phyloP scores from a whole-genome alignment of 2,329 filamentous ascomycete species.

The Akanthomyces muscarius region DNA sequence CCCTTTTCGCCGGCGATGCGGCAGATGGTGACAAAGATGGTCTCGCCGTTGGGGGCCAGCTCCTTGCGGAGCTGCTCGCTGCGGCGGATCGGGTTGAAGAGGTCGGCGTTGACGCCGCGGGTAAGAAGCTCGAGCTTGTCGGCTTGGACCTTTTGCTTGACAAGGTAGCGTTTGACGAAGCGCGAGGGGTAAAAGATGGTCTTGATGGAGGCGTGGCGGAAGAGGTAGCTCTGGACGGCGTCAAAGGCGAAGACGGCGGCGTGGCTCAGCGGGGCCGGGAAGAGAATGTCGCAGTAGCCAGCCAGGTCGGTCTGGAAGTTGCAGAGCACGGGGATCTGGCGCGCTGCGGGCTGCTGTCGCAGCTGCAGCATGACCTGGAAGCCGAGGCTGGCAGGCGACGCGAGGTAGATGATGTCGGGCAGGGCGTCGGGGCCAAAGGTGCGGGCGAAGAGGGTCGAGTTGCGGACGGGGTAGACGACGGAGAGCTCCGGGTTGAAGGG shows the following conservation, averaged over 20 bases:
- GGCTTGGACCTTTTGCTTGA: slow-evolving; percentile 50
- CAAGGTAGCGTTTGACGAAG: slow-evolving; percentile 59
- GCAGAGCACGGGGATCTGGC: slow-evolving; percentile 57
- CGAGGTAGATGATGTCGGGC: slow-evolving; percentile 66
- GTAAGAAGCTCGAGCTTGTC: slow-evolving; percentile 58
- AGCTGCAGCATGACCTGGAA: slow-evolving; percentile 70
- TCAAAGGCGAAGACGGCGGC: slow-evolving; percentile 60
- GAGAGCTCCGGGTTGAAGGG: slow-evolving; percentile 70
- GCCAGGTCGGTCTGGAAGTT: slow-evolving; percentile 71
- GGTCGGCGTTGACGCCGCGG: slow-evolving; percentile 60
- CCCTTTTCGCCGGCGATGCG: slow-evolving; percentile 68
- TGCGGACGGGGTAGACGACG: slow-evolving; percentile 64
- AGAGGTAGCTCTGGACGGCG: slow-evolving; percentile 62
- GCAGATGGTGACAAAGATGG: slow-evolving; percentile 63
- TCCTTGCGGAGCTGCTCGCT: slow-evolving; percentile 48
- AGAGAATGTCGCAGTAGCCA: slow-evolving; percentile 66
- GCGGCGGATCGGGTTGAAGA: slow-evolving; percentile 54
- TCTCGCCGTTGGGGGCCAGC: slow-evolving; percentile 58
- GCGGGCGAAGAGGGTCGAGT: slow-evolving; percentile 55
- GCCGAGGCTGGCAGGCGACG: slow-evolving; percentile 64
- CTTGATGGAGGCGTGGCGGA: slow-evolving; percentile 56
- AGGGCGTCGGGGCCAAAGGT: slow-evolving; percentile 50
- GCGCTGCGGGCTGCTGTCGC: slow-evolving; percentile 51
- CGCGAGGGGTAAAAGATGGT: slow-evolving; percentile 67
- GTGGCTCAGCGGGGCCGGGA: slow-evolving; percentile 56